A percentile compares a stretch with the other conserved stretches of the same genome.
These are phyloP conservation scores for Colletotrichum neosansevieriae DNA, from an alignment of 2,329 filamentous ascomycete species.

Conservation along the genomic window DNA sequence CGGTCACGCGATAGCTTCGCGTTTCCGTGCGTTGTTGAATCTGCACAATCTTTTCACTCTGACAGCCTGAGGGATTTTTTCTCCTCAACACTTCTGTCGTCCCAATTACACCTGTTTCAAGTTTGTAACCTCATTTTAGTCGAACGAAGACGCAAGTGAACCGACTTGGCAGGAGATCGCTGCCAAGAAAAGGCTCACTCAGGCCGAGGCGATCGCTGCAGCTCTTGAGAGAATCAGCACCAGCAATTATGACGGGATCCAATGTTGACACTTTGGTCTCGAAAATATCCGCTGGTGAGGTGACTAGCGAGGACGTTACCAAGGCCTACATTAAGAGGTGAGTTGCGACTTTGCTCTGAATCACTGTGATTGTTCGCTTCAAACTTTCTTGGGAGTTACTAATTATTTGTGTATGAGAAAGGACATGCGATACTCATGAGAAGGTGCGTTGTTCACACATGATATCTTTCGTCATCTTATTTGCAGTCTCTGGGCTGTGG, in stretches of 20 bases:
- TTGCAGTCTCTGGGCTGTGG: neutral
- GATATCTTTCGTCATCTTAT: neutral
- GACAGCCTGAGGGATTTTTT: neutral
- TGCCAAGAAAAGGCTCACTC: conserved; percentile 11
- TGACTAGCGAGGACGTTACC: conserved; percentile 2
- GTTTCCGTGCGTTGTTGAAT: neutral
- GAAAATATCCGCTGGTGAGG: neutral
- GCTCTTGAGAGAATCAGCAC: neutral
- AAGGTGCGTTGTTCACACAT: neutral
- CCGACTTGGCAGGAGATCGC: conserved; percentile 4
- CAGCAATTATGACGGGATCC: neutral
- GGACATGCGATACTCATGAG: conserved; percentile 35
- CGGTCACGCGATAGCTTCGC: neutral
- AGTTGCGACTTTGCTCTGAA: neutral
- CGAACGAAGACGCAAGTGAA: neutral
- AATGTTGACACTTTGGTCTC: conserved; percentile 7
- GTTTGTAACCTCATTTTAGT: neutral
- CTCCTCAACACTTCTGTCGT: no score
- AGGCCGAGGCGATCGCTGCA: neutral
- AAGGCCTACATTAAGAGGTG: conserved; percentile 24
- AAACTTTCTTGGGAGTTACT: fast-evolving
- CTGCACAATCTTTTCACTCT: neutral
- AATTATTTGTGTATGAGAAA: fast-evolving
- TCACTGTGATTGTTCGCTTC: neutral
- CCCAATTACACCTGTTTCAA: neutral